phyloP scores from a whole-genome alignment of 257 asterid species.

The Solanum piurae region DNA sequence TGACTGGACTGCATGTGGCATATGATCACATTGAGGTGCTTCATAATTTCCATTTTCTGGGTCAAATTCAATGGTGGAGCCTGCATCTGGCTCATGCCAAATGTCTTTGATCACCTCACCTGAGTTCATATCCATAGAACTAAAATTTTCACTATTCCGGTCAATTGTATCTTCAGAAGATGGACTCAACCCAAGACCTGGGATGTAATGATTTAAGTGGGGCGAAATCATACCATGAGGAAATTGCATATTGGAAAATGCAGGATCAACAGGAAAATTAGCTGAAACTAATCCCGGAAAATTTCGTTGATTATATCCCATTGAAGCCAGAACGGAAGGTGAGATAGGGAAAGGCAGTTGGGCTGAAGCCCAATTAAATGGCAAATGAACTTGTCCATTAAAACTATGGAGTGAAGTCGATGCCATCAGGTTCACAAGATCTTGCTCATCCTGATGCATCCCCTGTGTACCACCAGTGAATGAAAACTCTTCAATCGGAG shows the following conservation, averaged over 20 bases:
- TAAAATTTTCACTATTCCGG: slow-evolving; percentile 40
- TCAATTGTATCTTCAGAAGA: slow-evolving; percentile 47
- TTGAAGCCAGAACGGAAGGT: slow-evolving; percentile 67
- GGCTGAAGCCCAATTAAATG: slow-evolving; percentile 54
- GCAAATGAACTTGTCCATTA: slow-evolving; percentile 55
- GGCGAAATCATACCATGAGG: slow-evolving; percentile 60
- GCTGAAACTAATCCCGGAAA: slow-evolving; percentile 42
- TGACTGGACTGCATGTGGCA: slow-evolving; percentile 20
- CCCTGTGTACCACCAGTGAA: slow-evolving; percentile 42
- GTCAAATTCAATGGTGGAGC: slow-evolving; percentile 34
- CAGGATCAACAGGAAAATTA: slow-evolving; percentile 26
- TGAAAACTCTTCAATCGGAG: slow-evolving; percentile 44
- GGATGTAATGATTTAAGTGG: slow-evolving; percentile 48
- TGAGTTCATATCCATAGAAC: slow-evolving; percentile 39
- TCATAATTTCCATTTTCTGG: slow-evolving; percentile 39
- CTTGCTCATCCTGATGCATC: slow-evolving; percentile 79
- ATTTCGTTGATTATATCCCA: slow-evolving; percentile 63
- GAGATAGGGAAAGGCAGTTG: slow-evolving; percentile 69
- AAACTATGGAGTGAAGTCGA: slow-evolving; percentile 72
- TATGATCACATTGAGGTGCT: slow-evolving; percentile 28
- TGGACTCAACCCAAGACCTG: slow-evolving; percentile 41
- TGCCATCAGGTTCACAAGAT: slow-evolving; percentile 73
- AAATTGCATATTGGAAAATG: slow-evolving; percentile 28
- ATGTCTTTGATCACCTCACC: slow-evolving; percentile 43
- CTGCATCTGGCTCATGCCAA: slow-evolving; percentile 51